These are phyloP conservation scores for Saccharomycopsis guyanensis DNA, from an alignment of 805 yeast species.

Conservation along the genomic window DNA sequence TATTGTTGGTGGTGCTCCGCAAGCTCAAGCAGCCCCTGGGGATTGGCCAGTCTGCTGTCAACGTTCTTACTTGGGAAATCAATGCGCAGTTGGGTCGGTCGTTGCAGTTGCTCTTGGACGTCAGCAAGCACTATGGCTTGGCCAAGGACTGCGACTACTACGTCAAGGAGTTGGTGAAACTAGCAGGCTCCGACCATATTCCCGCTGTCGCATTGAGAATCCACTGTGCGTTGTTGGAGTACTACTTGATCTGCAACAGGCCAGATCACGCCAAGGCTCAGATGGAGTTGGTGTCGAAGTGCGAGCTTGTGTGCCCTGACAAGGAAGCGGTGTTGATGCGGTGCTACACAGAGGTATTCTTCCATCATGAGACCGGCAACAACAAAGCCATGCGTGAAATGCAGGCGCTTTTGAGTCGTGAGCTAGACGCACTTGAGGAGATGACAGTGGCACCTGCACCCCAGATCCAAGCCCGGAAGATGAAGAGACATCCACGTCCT, in stretches of 20 bases:
- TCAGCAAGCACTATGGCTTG: slow-evolving; percentile 43
- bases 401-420: not conserved
- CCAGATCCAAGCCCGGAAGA: too few relatives aligned
- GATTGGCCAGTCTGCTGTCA: slow-evolving; percentile 31
- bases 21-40: slow-evolving; percentile 23
- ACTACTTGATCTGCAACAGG: slow-evolving; percentile 21
- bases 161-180: slow-evolving; percentile 39
- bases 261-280: slow-evolving; percentile 19
- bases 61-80: slow-evolving; percentile 42
- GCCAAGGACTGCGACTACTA: slow-evolving; percentile 52
- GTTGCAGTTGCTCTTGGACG: slow-evolving; percentile 30
- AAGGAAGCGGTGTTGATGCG: slow-evolving; percentile 20
- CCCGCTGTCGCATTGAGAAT: slow-evolving; percentile 23
- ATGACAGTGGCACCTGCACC: too few relatives aligned
- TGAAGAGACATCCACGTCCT: not conserved
- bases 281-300: not conserved
- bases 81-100: slow-evolving; percentile 43
- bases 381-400: not conserved
- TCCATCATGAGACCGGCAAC: not conserved
- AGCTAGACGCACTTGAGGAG: not conserved
- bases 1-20: slow-evolving; percentile 2
- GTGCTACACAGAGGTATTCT: too few relatives aligned
- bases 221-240: slow-evolving; percentile 23
- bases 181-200: slow-evolving; percentile 28
- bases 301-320: too few relatives aligned